These are phyloP conservation scores for Erysimum cheiri DNA, from an alignment of 441 rosid genomes.

Conservation along the genomic window DNA sequence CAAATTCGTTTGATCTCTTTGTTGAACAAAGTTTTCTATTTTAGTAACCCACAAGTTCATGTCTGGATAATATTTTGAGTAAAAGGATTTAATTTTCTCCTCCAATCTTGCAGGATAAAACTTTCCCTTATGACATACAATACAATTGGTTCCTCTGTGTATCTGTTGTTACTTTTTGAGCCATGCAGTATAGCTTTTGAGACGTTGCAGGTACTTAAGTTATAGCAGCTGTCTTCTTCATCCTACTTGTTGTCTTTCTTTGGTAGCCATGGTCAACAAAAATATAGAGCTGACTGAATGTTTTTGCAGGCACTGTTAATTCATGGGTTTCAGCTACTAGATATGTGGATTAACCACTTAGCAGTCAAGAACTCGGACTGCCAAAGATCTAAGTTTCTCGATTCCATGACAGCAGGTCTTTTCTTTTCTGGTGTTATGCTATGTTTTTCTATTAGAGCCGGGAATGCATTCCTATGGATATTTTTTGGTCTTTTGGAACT, in stretches of 20 bases:
- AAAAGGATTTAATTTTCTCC: conserved; percentile 3
- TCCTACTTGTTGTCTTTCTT: not conserved
- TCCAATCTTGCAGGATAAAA: conserved; percentile 74
- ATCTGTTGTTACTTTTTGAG: conserved; percentile 87
- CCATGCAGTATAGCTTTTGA: conserved; percentile 97
- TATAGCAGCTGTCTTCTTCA: conserved; percentile 10
- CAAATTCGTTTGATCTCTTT: conserved; percentile 1
- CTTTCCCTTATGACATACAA: conserved; percentile 66
- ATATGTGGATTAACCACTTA: conserved; percentile 86
- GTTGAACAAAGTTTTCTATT: conserved; percentile 1
- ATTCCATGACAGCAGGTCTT: conserved; percentile 79
- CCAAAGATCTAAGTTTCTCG: conserved; percentile 71
- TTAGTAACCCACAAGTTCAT: conserved; percentile 14
- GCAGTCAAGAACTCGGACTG: conserved; percentile 65
- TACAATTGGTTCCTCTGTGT: conserved; percentile 69
- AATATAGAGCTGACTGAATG: conserved; percentile 3
- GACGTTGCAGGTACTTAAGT: conserved; percentile 82
- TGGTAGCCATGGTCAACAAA: conserved; percentile 19
- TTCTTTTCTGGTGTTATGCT: conserved; percentile 27
- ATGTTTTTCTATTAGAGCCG: conserved; percentile 13
- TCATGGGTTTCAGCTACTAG: conserved; percentile 97
- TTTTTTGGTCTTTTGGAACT: conserved; percentile 30
- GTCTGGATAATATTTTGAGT: conserved; percentile 15
- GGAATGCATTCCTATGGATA: conserved; percentile 13
- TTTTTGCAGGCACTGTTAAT: conserved; percentile 80